These are phyloP conservation scores for Gossypium sturtianum DNA, from an alignment of 345 rosid species.

Conservation along the genomic window DNA sequence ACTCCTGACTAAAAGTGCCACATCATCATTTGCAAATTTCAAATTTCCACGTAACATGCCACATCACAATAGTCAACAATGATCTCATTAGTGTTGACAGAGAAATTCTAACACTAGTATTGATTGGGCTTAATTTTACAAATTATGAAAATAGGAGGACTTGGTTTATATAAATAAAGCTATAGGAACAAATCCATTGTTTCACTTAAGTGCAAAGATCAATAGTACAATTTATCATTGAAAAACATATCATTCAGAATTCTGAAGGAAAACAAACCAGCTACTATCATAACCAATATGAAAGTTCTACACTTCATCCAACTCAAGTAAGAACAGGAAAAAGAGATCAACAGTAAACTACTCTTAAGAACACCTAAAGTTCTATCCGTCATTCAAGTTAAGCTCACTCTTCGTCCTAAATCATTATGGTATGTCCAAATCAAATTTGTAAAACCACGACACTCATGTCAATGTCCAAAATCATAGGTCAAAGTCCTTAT, in stretches of 20 bases:
- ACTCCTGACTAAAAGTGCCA: no score
- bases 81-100: no score
- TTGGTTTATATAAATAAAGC: no score
- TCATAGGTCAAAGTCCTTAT: not conserved
- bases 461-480: not conserved
- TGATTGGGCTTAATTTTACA: no score
- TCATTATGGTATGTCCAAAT: not conserved
- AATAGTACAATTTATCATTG: not conserved
- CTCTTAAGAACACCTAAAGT: not conserved
- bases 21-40: no score
- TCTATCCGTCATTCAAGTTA: not conserved
- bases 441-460: not conserved
- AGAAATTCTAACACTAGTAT: no score
- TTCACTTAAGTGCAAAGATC: not conserved
- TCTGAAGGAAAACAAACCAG: not conserved
- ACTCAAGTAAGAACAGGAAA: not conserved
- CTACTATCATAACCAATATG: not conserved
- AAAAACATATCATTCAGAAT: not conserved
- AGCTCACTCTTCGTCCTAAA: not conserved
- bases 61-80: no score
- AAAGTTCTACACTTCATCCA: not conserved
- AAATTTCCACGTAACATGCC: no score
- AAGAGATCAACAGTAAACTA: not conserved
- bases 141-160: no score
- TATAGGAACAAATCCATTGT: no score